Evolutionary conservation across 306 rosid genomes (phyloP).

Genomic region (Glycine tomentella): DNA sequence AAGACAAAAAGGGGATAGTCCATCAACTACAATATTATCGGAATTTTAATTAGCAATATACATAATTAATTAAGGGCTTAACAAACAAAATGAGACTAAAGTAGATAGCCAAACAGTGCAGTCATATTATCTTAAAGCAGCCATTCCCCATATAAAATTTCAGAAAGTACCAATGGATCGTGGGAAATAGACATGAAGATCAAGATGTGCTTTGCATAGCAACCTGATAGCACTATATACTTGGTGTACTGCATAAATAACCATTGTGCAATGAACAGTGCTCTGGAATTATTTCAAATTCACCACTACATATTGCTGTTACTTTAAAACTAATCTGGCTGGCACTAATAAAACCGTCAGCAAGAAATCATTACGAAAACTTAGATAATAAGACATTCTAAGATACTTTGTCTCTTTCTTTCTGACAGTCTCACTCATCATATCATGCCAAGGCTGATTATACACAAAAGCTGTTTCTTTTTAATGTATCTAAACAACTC

Average conservation of each 20-base stretch:
- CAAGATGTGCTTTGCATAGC: background rate
- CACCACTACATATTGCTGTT: background rate
- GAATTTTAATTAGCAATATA: background rate
- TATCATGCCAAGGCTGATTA: background rate
- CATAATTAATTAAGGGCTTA: background rate
- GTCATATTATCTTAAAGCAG: too few species aligned
- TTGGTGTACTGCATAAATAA: background rate
- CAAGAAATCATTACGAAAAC: slow-evolving; percentile 10
- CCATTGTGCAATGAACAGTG: background rate
- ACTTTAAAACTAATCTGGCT: slow-evolving; percentile 11
- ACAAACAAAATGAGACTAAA: background rate
- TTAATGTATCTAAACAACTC: background rate
- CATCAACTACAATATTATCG: slow-evolving; percentile 13
- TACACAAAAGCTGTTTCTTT: background rate
- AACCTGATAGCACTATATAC: background rate
- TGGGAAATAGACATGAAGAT: background rate
- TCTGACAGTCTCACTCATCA: background rate
- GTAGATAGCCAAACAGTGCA: background rate
- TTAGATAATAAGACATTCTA: background rate
- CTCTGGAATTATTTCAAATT: background rate
- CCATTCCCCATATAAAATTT: background rate
- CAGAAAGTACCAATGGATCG: background rate
- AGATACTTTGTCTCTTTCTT: background rate
- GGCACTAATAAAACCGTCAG: background rate
- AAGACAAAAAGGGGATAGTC: slow-evolving; percentile 26